Evolutionary conservation across 2,329 filamentous ascomycete genomes (phyloP), one percentile per base, ranked within the genome.

Genomic region (Incumbomyces delicatus): DNA sequence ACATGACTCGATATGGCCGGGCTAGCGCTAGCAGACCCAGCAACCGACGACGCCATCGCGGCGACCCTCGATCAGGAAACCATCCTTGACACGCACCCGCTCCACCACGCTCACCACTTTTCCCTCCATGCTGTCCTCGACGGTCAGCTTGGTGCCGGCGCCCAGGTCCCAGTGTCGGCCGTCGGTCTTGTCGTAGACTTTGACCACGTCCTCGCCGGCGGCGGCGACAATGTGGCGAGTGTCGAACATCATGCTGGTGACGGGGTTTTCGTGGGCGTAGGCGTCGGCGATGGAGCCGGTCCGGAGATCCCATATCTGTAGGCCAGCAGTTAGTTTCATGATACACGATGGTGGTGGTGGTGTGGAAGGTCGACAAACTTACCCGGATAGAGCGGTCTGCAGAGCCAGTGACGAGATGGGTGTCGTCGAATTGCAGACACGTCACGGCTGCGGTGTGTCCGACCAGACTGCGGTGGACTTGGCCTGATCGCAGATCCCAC

Each of bases 201-300:
- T 98, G 57, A 92, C 89, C 18, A 96, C 87, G 59, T 88, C 82
- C 65, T 96, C 92, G 35, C 89, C 86, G 0, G 88, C 88, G 2
- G 92, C 90, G 44, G 85, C 80, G 30, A 92, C 88, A 56, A 98
- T 98, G 42, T 89, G 80, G 44, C 89, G 81, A 12, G 79, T 70
- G 66, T 98, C 92, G 63, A 98, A 98, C 83, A 94, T 94, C 88
- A 96, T 95, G 71, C 83, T 87, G 29, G 88, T 94, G 48, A 98
- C 78, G 0, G 89, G 81, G 59, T 86, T 76, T 61, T 96, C 89
- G 67, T 96, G 98, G 17, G 90, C 92, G 65, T 89, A 98, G 14
- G 90, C 92, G 63, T 98, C 92, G 63, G 85, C 85, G 57, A 98
- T 95, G 30, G 88, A 89, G 38, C 92, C 92, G 11, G 88, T 96